phyloP scores from a whole-genome alignment of 2,329 filamentous ascomycete species.

The Fusarium nisikadoi region DNA sequence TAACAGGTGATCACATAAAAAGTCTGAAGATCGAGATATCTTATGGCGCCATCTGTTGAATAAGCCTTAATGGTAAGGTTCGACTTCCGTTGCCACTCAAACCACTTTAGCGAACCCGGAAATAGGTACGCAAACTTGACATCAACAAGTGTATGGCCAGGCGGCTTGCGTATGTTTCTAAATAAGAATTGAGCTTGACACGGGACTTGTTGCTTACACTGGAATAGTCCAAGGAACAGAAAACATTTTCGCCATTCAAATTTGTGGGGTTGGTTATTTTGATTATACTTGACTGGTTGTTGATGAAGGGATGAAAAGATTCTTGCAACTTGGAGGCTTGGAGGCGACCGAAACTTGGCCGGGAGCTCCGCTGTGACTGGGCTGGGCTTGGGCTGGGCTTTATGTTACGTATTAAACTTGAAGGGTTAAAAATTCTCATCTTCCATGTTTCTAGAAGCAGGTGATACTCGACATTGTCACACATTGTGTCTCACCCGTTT shows the following conservation, averaged over 20 bases:
- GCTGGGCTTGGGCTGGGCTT: conserved; percentile 6
- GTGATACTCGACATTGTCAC: not conserved
- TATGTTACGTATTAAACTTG: not conserved
- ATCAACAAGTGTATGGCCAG: conserved; percentile 5
- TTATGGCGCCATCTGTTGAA: conserved; percentile 7
- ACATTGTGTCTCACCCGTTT: conserved; percentile 9
- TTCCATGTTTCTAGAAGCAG: conserved; percentile 13
- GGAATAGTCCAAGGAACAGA: not conserved
- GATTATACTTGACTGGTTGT: conserved; percentile 6
- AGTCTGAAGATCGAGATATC: conserved; percentile 10
- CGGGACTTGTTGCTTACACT: conserved; percentile 1
- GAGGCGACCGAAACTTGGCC: conserved; percentile 31
- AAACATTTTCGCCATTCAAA: not conserved
- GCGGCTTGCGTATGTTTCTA: not conserved
- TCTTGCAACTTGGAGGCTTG: conserved; percentile 9
- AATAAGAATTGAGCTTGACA: not conserved
- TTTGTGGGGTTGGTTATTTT: conserved; percentile 6
- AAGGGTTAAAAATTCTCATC: conserved; percentile 13
- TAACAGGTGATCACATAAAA: conserved; percentile 9
- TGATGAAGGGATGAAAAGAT: not conserved
- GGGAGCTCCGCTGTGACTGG: conserved; percentile 23
- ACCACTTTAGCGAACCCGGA: not conserved
- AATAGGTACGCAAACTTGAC: not conserved
- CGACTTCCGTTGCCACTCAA: conserved; percentile 23
- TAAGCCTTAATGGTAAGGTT: conserved; percentile 9